These are phyloP conservation scores for Trichosanthes cucumerina DNA, from an alignment of 306 rosid species.

Conservation along the genomic window DNA sequence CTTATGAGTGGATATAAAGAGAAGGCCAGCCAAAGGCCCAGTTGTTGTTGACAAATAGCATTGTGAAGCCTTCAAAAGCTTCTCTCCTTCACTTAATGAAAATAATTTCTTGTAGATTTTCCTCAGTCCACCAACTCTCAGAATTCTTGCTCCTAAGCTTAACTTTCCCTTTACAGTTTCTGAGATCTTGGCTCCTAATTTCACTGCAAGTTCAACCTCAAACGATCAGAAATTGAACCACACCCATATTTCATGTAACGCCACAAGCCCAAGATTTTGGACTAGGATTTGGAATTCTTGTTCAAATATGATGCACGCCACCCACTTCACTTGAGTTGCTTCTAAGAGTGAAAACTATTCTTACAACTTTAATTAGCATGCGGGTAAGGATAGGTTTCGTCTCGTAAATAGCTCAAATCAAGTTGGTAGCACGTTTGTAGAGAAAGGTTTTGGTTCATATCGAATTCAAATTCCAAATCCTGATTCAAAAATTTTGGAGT, in stretches of 20 bases:
- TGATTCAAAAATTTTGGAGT: no score
- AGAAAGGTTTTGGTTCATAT: no score
- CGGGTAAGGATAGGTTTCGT: no score
- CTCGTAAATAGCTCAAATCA: no score
- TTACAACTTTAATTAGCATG: no score
- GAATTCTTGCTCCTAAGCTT: slow-evolving; percentile 48
- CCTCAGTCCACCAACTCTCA: slow-evolving; percentile 12
- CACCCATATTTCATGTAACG: background rate
- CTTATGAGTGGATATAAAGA: background rate
- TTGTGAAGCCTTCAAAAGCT: background rate
- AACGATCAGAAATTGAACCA: background rate
- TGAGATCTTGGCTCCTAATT: slow-evolving; percentile 46
- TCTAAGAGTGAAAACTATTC: no score
- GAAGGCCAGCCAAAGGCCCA: background rate
- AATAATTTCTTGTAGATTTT: background rate
- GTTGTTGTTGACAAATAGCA: background rate
- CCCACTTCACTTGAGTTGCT: no score
- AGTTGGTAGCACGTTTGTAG: no score
- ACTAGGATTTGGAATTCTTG: no score
- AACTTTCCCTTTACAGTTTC: slow-evolving; percentile 59
- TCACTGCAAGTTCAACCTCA: slow-evolving; percentile 29
- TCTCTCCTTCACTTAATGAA: background rate
- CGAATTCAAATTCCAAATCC: no score
- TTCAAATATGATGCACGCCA: no score
- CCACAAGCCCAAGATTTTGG: no score